Evolutionary conservation across 345 rosid species (phyloP).

Genomic region (Eucalyptus sp.): DNA sequence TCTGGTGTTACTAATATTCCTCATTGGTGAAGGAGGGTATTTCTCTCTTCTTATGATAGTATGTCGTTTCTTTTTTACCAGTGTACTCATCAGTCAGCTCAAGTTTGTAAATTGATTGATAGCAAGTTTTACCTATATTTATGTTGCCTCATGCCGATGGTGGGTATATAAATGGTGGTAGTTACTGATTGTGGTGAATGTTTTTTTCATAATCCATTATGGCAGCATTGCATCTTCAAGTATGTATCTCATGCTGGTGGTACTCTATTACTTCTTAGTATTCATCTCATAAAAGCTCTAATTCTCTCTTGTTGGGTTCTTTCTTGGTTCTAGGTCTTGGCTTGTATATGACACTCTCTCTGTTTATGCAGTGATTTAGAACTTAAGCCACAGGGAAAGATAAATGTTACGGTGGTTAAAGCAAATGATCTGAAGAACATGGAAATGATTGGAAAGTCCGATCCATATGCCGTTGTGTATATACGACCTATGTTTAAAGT

Average conservation of each 20-base stretch:
- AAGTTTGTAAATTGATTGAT: neutral
- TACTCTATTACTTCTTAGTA: neutral
- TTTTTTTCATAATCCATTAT: neutral
- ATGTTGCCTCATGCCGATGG: neutral
- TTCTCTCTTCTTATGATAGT: neutral
- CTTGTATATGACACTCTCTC: neutral
- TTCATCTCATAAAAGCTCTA: neutral
- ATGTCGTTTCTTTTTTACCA: neutral
- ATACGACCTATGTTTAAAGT: constrained; percentile 82
- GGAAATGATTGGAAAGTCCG: constrained; percentile 99
- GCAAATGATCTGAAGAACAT: constrained; percentile 90
- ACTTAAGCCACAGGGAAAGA: constrained; percentile 94
- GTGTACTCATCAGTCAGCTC: neutral
- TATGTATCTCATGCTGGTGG: neutral
- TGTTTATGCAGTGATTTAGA: constrained; percentile 67
- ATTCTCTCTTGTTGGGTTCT: neutral
- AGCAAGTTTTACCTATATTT: neutral
- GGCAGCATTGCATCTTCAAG: neutral
- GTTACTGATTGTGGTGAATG: neutral
- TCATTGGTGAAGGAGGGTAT: neutral
- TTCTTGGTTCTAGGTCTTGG: neutral
- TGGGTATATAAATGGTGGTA: neutral
- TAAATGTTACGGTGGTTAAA: constrained; percentile 51
- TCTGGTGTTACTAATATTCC: neutral
- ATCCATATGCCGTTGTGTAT: constrained; percentile 73